Evolutionary conservation across 1,139 yeast species (phyloP).

Genomic region (Arxiozyma heterogenica): DNA sequence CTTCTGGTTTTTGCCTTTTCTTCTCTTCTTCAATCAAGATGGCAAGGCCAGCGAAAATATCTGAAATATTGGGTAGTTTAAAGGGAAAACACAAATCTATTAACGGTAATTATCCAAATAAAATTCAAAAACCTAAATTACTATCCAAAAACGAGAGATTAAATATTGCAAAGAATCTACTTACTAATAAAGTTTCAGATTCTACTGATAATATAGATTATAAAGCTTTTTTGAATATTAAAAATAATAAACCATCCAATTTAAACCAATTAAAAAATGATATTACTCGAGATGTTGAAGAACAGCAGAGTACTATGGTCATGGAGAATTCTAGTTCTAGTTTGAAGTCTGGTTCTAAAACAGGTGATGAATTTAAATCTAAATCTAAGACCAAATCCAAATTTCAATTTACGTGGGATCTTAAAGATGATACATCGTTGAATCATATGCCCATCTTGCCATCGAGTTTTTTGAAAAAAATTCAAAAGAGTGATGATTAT

Average conservation of each 20-base stretch:
- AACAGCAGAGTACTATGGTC: neutral
- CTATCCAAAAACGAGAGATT: neutral
- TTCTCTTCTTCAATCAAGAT: slow-evolving; percentile 2
- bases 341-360: neutral
- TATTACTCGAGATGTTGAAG: neutral
- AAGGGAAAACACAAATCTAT: neutral
- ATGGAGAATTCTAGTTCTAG: neutral
- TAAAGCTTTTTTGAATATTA: neutral
- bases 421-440: slow-evolving; percentile 53
- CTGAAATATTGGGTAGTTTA: neutral
- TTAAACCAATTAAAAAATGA: neutral
- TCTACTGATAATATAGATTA: neutral
- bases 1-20: too few relatives aligned
- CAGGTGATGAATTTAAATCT: neutral
- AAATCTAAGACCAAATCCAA: slow-evolving; percentile 16
- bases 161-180: neutral
- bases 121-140: neutral
- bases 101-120: neutral
- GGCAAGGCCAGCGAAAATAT: slow-evolving; percentile 15
- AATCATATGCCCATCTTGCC: slow-evolving; percentile 39
- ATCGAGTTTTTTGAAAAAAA: neutral
- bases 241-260: neutral
- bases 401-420: slow-evolving; percentile 66
- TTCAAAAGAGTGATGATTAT: neutral
- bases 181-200: neutral